These are phyloP conservation scores for Sisymbrium irio DNA, from an alignment of 345 rosid species.

Conservation along the genomic window DNA sequence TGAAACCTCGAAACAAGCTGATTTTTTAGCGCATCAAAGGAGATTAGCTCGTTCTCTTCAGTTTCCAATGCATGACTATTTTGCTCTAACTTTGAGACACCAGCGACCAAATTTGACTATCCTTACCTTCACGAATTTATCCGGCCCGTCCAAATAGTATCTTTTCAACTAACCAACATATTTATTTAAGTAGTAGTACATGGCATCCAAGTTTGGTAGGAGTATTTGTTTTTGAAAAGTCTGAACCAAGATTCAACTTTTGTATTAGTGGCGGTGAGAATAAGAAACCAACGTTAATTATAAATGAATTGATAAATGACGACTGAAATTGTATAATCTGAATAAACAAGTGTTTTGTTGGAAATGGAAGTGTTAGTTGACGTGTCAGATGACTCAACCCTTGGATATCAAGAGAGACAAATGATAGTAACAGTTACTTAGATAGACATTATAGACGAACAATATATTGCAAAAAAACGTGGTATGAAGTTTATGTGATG, in stretches of 20 bases:
- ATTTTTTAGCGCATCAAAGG: background rate
- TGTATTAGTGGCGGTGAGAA: background rate
- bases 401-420: slow-evolving; percentile 18
- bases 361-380: slow-evolving; percentile 28
- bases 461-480: background rate
- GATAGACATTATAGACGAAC: background rate
- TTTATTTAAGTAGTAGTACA: background rate
- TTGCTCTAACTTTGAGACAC: slow-evolving; percentile 1
- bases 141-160: background rate
- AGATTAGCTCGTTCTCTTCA: background rate
- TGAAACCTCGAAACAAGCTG: background rate
- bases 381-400: slow-evolving; percentile 3
- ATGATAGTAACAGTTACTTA: slow-evolving; percentile 5
- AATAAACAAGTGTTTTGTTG: background rate
- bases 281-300: background rate
- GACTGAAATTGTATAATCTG: background rate
- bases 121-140: too few relatives aligned
- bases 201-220: background rate
- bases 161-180: background rate
- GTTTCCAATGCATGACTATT: background rate
- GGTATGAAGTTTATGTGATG: slow-evolving; percentile 10
- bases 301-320: background rate
- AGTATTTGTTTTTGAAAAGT: background rate
- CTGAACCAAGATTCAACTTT: background rate
- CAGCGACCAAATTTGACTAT: background rate